Conservation (phyloP, 2,329 filamentous ascomycete species). For the Fusarium sp. region DNA sequence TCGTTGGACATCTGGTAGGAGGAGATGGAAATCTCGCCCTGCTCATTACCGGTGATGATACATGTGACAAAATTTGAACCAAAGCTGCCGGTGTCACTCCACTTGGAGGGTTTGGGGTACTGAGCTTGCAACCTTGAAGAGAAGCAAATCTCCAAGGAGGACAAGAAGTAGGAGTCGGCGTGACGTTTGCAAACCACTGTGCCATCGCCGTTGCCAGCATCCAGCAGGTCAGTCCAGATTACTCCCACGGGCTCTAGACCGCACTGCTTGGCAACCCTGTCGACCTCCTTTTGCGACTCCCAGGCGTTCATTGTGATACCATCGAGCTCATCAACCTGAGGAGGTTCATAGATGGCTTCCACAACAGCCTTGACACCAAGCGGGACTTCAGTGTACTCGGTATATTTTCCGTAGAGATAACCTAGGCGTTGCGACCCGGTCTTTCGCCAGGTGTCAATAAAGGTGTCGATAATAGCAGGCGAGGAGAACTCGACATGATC, state of each 20-base stretch:
- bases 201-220: slow-evolving; percentile 83
- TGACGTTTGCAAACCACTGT: slow-evolving; percentile 95
- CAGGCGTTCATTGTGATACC: slow-evolving; percentile 87
- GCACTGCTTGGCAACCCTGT: slow-evolving; percentile 82
- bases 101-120: slow-evolving; percentile 91
- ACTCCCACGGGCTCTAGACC: slow-evolving; percentile 90
- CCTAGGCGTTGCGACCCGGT: slow-evolving; percentile 87
- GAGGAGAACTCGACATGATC: slow-evolving; percentile 97
- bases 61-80: slow-evolving; percentile 98
- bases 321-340: slow-evolving; percentile 88
- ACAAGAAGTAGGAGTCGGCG: slow-evolving; percentile 92
- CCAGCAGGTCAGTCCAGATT: slow-evolving; percentile 92
- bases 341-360: slow-evolving; percentile 96
- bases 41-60: slow-evolving; percentile 90
- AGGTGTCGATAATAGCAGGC: slow-evolving; percentile 83
- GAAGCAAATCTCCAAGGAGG: slow-evolving; percentile 91
- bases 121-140: slow-evolving; percentile 87
- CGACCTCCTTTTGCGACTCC: slow-evolving; percentile 84
- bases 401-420: slow-evolving; percentile 90
- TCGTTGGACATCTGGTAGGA: slow-evolving; percentile 96
- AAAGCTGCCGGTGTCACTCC: slow-evolving; percentile 94
- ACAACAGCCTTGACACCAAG: slow-evolving; percentile 95
- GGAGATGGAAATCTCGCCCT: slow-evolving; percentile 87
- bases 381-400: slow-evolving; percentile 91
- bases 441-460: slow-evolving; percentile 91